These are phyloP conservation scores for Parietichytrium sp. DNA, from an alignment of 108 stramenopile genomes.

Conservation along the genomic window DNA sequence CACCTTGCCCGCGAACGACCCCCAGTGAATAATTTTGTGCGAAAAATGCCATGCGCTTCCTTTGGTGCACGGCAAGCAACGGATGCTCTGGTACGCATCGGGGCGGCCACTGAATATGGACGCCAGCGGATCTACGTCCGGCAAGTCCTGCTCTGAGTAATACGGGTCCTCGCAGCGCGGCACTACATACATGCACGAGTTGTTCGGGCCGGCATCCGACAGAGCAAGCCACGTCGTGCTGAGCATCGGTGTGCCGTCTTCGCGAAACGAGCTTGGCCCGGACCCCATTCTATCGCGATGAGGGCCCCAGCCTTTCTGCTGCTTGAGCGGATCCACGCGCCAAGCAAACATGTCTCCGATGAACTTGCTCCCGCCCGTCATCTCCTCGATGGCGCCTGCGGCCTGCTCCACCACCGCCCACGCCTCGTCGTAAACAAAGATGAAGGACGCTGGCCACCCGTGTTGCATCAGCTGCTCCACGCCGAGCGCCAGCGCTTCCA, in stretches of 20 bases:
- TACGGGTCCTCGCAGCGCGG: background rate
- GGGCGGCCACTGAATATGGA: background rate
- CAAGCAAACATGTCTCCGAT: slow-evolving; percentile 33
- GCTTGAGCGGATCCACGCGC: background rate
- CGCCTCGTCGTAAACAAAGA: slow-evolving; percentile 34
- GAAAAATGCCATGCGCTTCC: slow-evolving; percentile 30
- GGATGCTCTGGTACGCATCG: slow-evolving; percentile 31
- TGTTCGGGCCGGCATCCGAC: slow-evolving; percentile 19
- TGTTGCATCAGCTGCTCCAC: slow-evolving; percentile 27
- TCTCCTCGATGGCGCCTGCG: background rate
- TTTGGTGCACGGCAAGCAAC: background rate
- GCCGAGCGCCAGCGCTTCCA: slow-evolving; percentile 7
- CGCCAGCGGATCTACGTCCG: slow-evolving; percentile 1
- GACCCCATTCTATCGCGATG: slow-evolving; percentile 34
- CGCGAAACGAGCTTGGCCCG: slow-evolving; percentile 3
- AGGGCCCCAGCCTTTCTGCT: slow-evolving; percentile 10
- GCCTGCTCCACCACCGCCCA: background rate
- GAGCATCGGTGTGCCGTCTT: background rate
- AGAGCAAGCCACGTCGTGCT: slow-evolving; percentile 35
- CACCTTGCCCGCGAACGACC: background rate
- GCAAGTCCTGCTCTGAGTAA: background rate
- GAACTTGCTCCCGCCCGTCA: background rate
- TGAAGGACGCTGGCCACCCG: slow-evolving; percentile 28
- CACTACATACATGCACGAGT: slow-evolving; percentile 17
- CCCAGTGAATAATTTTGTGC: slow-evolving; percentile 30